Evolutionary conservation across 2,329 filamentous ascomycete genomes (phyloP).

Genomic region (Colletotrichum nymphaeae): DNA sequence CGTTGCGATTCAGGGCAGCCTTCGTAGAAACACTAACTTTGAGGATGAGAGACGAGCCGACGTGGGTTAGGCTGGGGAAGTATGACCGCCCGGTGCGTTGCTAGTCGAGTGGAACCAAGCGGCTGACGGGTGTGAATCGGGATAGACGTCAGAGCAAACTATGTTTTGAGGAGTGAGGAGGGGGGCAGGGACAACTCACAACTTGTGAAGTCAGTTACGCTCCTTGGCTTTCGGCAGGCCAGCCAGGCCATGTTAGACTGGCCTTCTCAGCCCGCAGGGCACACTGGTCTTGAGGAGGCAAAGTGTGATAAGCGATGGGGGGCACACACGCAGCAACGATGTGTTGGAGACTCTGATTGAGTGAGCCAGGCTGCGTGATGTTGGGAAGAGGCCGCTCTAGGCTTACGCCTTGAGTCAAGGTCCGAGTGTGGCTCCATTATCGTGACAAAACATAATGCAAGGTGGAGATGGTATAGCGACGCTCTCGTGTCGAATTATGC

Average conservation of each 20-base stretch:
- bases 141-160: conserved; percentile 20
- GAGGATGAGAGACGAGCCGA: conserved; percentile 26
- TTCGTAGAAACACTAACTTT: conserved; percentile 4
- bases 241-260: not conserved
- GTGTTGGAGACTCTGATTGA: not conserved
- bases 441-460: conserved; percentile 10
- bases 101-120: conserved; percentile 13
- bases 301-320: not conserved
- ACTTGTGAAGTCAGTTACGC: not conserved
- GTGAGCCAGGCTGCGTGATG: conserved; percentile 3
- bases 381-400: not conserved
- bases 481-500: conserved; percentile 14
- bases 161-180: not conserved
- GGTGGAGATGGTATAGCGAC: conserved; percentile 1
- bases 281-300: conserved; percentile 5
- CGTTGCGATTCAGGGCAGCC: conserved; percentile 33
- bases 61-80: conserved; percentile 16
- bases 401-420: conserved; percentile 10
- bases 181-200: conserved; percentile 11
- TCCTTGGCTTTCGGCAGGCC: not conserved
- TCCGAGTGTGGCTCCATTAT: conserved; percentile 2
- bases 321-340: not conserved
- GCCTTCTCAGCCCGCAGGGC: not conserved
- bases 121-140: conserved; percentile 24
- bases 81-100: conserved; percentile 5